Percentiles rank a stretch among this genome's conserved stretches.
phyloP scores from a whole-genome alignment of 768 basidiomycete species.

The Asterophora parasitica region DNA sequence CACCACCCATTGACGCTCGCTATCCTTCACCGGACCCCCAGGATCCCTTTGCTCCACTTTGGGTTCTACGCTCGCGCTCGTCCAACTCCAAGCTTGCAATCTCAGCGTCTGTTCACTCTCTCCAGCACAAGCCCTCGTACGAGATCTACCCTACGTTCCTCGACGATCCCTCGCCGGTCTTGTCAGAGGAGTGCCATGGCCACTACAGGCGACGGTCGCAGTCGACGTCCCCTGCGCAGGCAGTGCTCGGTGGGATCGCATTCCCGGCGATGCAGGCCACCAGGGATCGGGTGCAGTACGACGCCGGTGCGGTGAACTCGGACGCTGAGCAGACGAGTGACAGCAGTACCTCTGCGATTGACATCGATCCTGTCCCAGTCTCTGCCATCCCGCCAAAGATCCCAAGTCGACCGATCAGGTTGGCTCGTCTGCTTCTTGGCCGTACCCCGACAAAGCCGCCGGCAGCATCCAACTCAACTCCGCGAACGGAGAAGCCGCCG shows the following conservation, averaged over 20 bases:
- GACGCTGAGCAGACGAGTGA: conserved; percentile 8
- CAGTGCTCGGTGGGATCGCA: background rate
- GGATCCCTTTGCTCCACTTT: conserved; percentile 69
- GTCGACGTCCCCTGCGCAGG: conserved; percentile 10
- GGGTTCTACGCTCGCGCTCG: conserved; percentile 57
- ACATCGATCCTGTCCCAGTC: conserved; percentile 5
- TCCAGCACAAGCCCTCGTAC: conserved; percentile 6
- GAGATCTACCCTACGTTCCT: conserved; percentile 9
- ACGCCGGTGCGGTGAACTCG: too few species aligned
- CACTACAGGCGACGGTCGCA: conserved; percentile 21
- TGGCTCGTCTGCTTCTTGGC: conserved; percentile 1
- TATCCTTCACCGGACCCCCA: conserved; percentile 66
- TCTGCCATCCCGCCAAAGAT: background rate
- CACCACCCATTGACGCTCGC: conserved; percentile 44
- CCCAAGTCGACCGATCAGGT: conserved; percentile 3
- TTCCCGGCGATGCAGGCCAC: conserved; percentile 2
- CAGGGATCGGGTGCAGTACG: too few species aligned
- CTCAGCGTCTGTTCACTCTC: conserved; percentile 1
- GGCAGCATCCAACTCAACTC: background rate
- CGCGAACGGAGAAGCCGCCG: too few species aligned
- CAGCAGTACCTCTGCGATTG: conserved; percentile 17
- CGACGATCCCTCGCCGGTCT: background rate
- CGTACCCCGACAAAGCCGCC: background rate
- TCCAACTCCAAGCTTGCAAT: conserved; percentile 35
- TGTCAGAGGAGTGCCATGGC: background rate